A percentile compares a stretch with the other conserved stretches of the same genome.
These are phyloP conservation scores for Boletus pseudo-olivaceus DNA, from an alignment of 768 basidiomycete species.

Conservation along the genomic window DNA sequence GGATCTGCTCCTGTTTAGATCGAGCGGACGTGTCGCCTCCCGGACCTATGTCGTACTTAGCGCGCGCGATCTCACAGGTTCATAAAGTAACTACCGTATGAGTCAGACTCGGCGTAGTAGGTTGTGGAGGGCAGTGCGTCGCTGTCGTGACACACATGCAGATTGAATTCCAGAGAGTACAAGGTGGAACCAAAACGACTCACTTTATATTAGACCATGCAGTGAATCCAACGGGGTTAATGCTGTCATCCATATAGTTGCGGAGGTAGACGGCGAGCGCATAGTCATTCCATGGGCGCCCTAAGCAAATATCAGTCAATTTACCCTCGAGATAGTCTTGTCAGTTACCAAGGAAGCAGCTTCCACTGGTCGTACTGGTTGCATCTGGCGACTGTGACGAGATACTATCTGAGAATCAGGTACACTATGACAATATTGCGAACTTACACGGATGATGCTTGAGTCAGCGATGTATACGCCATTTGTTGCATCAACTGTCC, in stretches of 20 bases:
- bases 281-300: constrained; percentile 61
- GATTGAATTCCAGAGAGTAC: not conserved
- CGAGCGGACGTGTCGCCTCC: constrained; percentile 48
- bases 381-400: constrained; percentile 52
- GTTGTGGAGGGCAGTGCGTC: constrained; percentile 49
- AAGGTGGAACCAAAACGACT: not conserved
- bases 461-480: constrained; percentile 58
- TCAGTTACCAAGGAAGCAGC: constrained; percentile 48
- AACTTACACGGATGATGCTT: constrained; percentile 51
- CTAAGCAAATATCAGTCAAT: constrained; percentile 4
- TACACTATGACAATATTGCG: not conserved
- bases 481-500: constrained; percentile 39
- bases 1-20: constrained; percentile 44
- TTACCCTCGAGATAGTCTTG: not conserved
- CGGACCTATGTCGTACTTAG: constrained; percentile 38
- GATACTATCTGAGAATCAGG: not conserved
- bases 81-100: constrained; percentile 37
- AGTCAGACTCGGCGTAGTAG: constrained; percentile 57
- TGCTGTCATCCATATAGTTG: constrained; percentile 57
- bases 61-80: not conserved
- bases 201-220: constrained; percentile 35
- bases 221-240: constrained; percentile 49
- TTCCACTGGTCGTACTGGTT: constrained; percentile 40
- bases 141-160: constrained; percentile 34
- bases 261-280: constrained; percentile 51